Conservation (phyloP, 208 protist species). For the Endotrypanum monterogeii region DNA sequence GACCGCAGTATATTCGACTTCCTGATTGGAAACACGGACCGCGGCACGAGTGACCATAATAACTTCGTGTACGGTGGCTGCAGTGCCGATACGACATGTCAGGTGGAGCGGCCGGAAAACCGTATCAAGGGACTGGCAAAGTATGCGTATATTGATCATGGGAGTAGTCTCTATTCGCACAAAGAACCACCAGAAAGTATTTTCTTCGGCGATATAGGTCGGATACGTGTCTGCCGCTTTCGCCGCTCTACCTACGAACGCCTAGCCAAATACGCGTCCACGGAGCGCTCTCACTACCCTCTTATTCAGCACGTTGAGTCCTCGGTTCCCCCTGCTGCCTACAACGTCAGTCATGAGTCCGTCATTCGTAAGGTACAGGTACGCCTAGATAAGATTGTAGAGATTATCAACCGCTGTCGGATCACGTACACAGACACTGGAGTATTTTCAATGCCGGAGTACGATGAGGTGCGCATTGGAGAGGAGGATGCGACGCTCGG, state of each 20-base stretch:
- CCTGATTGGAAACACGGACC: slow-evolving; percentile 79
- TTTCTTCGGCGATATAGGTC: slow-evolving; percentile 58
- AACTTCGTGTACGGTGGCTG: slow-evolving; percentile 90
- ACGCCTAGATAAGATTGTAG: slow-evolving; percentile 69
- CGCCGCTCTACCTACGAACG: slow-evolving; percentile 54
- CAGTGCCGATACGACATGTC: slow-evolving; percentile 53
- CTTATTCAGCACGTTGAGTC: slow-evolving; percentile 43
- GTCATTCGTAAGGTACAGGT: slow-evolving; percentile 54
- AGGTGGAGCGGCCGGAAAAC: slow-evolving; percentile 20
- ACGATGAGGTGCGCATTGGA: slow-evolving; percentile 58
- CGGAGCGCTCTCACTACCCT: slow-evolving; percentile 18
- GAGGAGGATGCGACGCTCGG: slow-evolving; percentile 55
- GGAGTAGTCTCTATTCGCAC: slow-evolving; percentile 83
- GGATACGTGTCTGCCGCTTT: slow-evolving; percentile 75
- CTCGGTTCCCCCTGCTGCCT: slow-evolving; percentile 39
- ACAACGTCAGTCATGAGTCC: slow-evolving; percentile 47
- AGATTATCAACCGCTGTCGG: slow-evolving; percentile 56
- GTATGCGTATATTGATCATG: slow-evolving; percentile 86
- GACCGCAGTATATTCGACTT: slow-evolving; percentile 90
- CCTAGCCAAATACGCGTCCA: slow-evolving; percentile 32
- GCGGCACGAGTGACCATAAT: slow-evolving; percentile 86
- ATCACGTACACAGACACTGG: slow-evolving; percentile 35
- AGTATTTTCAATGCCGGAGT: slow-evolving; percentile 73
- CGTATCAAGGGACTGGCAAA: slow-evolving; percentile 70
- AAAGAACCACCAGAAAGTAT: slow-evolving; percentile 63